Percentiles rank a stretch among this genome's conserved stretches.
Evolutionary conservation across 139 green algal genomes (phyloP).

Genomic region (Auxenochlorella pyrenoidosa): DNA sequence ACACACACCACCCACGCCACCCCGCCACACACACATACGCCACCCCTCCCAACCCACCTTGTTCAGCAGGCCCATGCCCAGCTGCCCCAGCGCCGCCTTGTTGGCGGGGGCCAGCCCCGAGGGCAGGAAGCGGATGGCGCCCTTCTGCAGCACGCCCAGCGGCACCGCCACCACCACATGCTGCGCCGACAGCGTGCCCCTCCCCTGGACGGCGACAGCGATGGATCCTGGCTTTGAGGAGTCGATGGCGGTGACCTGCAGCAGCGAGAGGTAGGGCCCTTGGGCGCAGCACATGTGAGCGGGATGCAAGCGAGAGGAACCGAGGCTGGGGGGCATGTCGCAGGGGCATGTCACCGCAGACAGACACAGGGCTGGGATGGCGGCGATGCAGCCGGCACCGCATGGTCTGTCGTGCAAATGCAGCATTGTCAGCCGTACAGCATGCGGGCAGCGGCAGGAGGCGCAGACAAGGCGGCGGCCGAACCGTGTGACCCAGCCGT

Average conservation of each 20-base stretch:
- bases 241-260: conserved; percentile 5
- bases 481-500: conserved; percentile 4
- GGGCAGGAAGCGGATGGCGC: neutral
- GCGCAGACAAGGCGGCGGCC: neutral
- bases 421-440: too few species aligned
- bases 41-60: neutral
- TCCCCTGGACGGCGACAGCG: neutral
- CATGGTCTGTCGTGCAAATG: too few species aligned
- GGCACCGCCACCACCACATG: conserved; percentile 7
- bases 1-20: neutral
- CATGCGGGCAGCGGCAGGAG: neutral
- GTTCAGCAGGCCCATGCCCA: conserved; percentile 33
- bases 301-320: neutral
- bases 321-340: neutral
- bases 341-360: neutral
- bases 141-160: neutral
- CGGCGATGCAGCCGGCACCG: too few species aligned
- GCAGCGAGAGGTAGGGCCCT: neutral
- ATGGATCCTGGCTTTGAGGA: neutral
- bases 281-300: too few species aligned
- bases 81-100: neutral
- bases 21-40: neutral
- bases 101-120: conserved; percentile 6
- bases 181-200: neutral
- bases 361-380: too few species aligned